Conservation (phyloP, 805 yeast genomes). For the Yarrowia phangngaensis region DNA sequence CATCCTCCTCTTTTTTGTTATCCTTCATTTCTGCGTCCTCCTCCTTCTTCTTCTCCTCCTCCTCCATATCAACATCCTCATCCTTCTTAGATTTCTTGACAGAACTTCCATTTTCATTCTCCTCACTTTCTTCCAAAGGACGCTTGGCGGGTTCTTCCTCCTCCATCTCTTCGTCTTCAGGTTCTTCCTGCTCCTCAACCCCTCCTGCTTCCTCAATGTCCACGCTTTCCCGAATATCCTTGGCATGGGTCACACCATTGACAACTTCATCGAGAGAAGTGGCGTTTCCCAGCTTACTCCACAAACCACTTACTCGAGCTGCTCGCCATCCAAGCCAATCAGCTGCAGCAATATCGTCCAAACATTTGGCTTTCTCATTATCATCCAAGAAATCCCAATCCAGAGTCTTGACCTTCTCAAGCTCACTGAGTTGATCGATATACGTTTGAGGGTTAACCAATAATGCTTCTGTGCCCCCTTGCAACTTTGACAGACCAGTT, state of each 20-base stretch:
- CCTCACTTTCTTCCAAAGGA: conserved; percentile 5
- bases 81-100: conserved; percentile 9
- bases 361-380: conserved; percentile 30
- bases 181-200: not conserved
- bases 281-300: conserved; percentile 42
- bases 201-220: conserved; percentile 6
- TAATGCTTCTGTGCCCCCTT: conserved; percentile 23
- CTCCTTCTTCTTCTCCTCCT: not conserved
- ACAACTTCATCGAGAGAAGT: conserved; percentile 1
- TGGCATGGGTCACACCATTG: not conserved
- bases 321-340: conserved; percentile 48
- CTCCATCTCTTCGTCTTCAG: not conserved
- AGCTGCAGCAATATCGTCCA: conserved; percentile 30
- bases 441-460: too few species aligned
- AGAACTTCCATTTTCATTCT: conserved; percentile 2
- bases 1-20: not conserved
- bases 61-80: too few species aligned
- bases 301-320: conserved; percentile 39
- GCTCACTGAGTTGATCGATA: conserved; percentile 26
- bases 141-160: not conserved
- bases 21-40: not conserved
- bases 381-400: conserved; percentile 25
- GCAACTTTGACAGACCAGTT: conserved; percentile 43
- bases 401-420: conserved; percentile 21
- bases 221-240: conserved; percentile 2